Base-by-base conservation (phyloP, 2,329 filamentous ascomycete species). In the Epichloe gansuensis region DNA sequence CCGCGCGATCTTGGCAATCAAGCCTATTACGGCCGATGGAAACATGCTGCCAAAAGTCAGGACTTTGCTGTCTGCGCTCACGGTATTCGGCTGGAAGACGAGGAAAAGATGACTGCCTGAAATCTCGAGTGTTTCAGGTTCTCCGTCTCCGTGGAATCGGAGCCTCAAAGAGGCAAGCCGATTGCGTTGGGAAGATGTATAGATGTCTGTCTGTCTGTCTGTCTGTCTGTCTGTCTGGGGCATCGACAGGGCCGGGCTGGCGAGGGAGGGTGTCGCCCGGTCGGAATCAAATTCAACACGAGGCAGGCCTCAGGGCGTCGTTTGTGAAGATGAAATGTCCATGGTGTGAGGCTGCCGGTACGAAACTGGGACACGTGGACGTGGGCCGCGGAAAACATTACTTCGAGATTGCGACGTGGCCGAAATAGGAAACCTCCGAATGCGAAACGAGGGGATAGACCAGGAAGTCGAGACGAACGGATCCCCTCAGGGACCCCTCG, bases 351-450 rank as follows among this genome's bases (percentile, higher is more conserved):
- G 23, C 23, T 23, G 23, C 23, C 17, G 17, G 2, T 23, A 23
- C 23, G 23, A 23, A 23, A 23, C 23, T 23, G 3, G 23, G 23
- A 23, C 23, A 23, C 23, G 17, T 21, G 17, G 17, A 45, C 27
- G 23, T 34, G 43, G 43, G 4, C 11, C 15, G 40, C 48, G n/a
- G 40, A 25, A 27, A 36, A 21, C 21, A 12, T 31, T 31, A 3
- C 27, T 31, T 3, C 27, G 9, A 31, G 8, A 45, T 25, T 34
- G 49, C 47, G 23, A 35, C 44, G 21, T 45, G 15, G 23, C 46
- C 52, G 44, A 46, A 49, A 51, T 39, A 48, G 52, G 52, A 51
- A 51, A 49, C 25, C 45, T 17, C 52, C 52, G 52, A 44, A 51
- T 42, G 40, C 44, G 12, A 45, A n/a, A 17, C 9, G 39, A 31